Base-by-base conservation (phyloP, 2,329 filamentous ascomycete species). In the Pseudogymnoascus sp. region DNA sequence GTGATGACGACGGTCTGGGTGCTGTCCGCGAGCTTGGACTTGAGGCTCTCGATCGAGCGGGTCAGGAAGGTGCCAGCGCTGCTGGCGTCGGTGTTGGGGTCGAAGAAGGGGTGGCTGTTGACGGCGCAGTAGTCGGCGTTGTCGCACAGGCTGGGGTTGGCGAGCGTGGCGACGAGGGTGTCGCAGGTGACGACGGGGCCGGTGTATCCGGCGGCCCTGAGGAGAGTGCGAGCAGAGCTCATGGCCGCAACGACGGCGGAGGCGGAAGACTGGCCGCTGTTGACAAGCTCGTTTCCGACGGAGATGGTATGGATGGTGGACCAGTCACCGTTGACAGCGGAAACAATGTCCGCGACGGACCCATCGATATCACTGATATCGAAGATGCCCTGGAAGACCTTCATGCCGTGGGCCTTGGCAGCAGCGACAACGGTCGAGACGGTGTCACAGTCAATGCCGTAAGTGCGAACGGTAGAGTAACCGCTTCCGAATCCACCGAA, bases 81-180 rank as follows among this genome's bases (percentile, higher is more conserved):
- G 0, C 78, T 75, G 0, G 90, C 83, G 1, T 75, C 74, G 26
- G 83, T 82, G 57, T 82, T 83, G 3, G 79, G 75, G 69, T 96
- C 89, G 74, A 95, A 96, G 82, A 92, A 96, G 11, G 91, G 84
- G 75, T 96, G 91, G 68, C 86, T 84, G 76, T 96, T 96, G 73
- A 88, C 83, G 15, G 90, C 89, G 71, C 87, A 91, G 77, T 89
- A 90, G 71, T 96, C 91, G 0, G 88, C 90, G 53, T 79, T 80
- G 26, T 85, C 74, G 76, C 91, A 96, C 59, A 96, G 81, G 61
- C 83, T 77, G 0, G 87, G 87, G 69, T 93, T 82, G 61, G 78
- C 76, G 59, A 87, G 78, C n/a, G 86, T 81, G 4, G 87, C 86
- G 21, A 83, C 81, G 70, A 90, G 89, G 0, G 90, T 93, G 73